These are phyloP conservation scores for Goffeauzyma gilvescens DNA, from an alignment of 768 basidiomycete species.

Conservation along the genomic window DNA sequence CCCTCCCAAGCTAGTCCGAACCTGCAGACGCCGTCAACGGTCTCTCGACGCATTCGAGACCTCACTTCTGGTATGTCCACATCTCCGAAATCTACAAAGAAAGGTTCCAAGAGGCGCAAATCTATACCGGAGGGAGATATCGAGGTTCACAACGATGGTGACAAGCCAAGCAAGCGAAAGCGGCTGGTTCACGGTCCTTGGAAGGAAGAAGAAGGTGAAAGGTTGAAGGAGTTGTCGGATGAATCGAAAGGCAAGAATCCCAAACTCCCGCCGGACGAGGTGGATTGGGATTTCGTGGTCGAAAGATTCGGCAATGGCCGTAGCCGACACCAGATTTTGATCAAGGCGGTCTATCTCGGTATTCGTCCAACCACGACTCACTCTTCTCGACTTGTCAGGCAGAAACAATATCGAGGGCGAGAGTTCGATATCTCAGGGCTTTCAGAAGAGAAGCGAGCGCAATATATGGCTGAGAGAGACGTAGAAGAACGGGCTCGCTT, in stretches of 20 bases:
- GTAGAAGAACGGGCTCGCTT: conserved; percentile 2
- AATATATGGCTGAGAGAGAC: conserved; percentile 1
- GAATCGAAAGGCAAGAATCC: conserved; percentile 7
- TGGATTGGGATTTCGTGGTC: conserved; percentile 18
- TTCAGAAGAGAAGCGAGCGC: conserved; percentile 3
- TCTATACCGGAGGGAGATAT: no score
- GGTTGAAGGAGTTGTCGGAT: conserved; percentile 1
- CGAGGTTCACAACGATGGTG: no score
- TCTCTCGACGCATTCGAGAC: no score
- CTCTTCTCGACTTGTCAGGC: conserved; percentile 5
- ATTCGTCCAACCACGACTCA: conserved; percentile 9
- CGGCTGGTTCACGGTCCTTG: conserved; percentile 5
- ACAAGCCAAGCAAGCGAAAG: no score
- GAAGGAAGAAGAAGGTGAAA: conserved; percentile 6
- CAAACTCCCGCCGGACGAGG: conserved; percentile 3
- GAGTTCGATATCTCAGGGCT: conserved; percentile 7
- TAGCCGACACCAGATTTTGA: conserved; percentile 19
- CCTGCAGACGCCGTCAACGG: no score
- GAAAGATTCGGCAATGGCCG: conserved; percentile 16
- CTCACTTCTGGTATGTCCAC: no score
- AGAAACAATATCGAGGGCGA: conserved; percentile 9
- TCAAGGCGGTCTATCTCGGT: conserved; percentile 20
- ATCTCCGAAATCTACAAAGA: no score
- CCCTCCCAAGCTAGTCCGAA: no score
- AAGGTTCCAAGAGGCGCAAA: no score